phyloP scores from a whole-genome alignment of 495 filamentous ascomycete genomes.

The Penicillium psychrofluorescens region DNA sequence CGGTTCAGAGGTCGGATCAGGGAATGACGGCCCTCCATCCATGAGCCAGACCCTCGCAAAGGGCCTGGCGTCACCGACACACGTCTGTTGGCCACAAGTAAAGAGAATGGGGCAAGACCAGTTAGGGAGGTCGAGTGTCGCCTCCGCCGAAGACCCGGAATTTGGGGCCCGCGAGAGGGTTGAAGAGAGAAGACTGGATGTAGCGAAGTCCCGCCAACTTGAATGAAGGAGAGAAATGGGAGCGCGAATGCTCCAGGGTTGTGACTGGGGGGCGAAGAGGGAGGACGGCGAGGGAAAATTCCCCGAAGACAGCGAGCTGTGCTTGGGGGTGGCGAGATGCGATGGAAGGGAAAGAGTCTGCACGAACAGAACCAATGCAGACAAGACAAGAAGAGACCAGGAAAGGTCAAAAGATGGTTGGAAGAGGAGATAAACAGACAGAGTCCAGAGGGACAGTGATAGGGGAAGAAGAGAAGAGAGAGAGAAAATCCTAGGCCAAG shows the following conservation, averaged over 20 bases:
- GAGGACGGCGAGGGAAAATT: slow-evolving; percentile 3
- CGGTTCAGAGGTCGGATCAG: slow-evolving; percentile 27
- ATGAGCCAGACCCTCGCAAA: slow-evolving; percentile 41
- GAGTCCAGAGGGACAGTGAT: not conserved
- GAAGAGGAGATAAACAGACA: not conserved
- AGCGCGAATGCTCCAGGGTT: slow-evolving; percentile 34
- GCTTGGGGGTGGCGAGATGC: too few species aligned
- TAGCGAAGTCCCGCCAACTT: slow-evolving; percentile 95
- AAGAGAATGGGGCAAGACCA: slow-evolving; percentile 38
- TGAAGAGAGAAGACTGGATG: slow-evolving; percentile 70
- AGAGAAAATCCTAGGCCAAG: too few species aligned
- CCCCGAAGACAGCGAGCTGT: not conserved
- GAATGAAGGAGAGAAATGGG: slow-evolving; percentile 48
- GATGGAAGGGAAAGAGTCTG: too few species aligned
- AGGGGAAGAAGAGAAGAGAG: not conserved
- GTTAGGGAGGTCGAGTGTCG: slow-evolving; percentile 97
- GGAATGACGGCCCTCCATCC: slow-evolving; percentile 32
- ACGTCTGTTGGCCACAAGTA: slow-evolving; percentile 34
- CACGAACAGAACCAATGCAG: too few species aligned
- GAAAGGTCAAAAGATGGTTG: not conserved
- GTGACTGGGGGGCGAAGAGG: slow-evolving; percentile 8
- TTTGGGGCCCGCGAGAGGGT: slow-evolving; percentile 88
- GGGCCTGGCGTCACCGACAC: slow-evolving; percentile 41
- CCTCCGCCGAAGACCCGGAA: slow-evolving; percentile 90
- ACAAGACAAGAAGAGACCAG: not conserved